Base-by-base conservation (phyloP, 192 early-diverging fungal genomes). In the Dissophora globulifera region DNA sequence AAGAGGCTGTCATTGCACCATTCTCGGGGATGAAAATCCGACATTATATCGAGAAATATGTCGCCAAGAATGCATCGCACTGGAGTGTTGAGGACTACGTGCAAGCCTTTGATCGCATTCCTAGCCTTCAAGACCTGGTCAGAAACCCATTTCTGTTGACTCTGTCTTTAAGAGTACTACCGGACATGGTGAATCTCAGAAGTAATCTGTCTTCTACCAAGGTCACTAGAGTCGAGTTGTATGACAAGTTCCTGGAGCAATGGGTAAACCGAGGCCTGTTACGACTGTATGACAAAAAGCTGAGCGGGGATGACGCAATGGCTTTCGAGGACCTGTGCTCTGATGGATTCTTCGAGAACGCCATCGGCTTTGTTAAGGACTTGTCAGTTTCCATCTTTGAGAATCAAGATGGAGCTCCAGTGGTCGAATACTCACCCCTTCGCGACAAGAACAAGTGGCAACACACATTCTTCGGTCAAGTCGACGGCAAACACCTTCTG, bases 381-480 rank as follows among this genome's bases (percentile, higher is more conserved):
- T 31, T 67, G 30, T 40, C 65, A 19, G 43, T 32, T 41, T 43
- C 53, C 19, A 67, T 67, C 15, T 67, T 47, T 42, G 41, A 50
- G 23, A 41, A 67, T 17, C 65, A 67, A 22, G 35, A 20, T 20
- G 65, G 55, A 22, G 58, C 50, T 50, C 48, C 65, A 15, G 51
- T 58, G 22, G 47, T 67, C 26, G 9, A 26, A 13, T 56, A 65
- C 16, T 55, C 52, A 3, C 26, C 32, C 6, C 13, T 22, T n/a
- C 20, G 32, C 4, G 62, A 65, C n/a, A 6, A 25, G 5, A 17
- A 33, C 10, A 55, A n/a, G 27, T 55, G 62, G 51, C 54, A 65
- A 29, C 42, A 51, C 15, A 20, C n/a, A 26, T 65, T 55, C 43
- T 65, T 55, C 22, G 19, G 30, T 22, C 16, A 11, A 22, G 19